Evolutionary conservation across 441 rosid genomes (phyloP), one percentile per base, ranked within the genome.

Genomic region (Capsella rubella): DNA sequence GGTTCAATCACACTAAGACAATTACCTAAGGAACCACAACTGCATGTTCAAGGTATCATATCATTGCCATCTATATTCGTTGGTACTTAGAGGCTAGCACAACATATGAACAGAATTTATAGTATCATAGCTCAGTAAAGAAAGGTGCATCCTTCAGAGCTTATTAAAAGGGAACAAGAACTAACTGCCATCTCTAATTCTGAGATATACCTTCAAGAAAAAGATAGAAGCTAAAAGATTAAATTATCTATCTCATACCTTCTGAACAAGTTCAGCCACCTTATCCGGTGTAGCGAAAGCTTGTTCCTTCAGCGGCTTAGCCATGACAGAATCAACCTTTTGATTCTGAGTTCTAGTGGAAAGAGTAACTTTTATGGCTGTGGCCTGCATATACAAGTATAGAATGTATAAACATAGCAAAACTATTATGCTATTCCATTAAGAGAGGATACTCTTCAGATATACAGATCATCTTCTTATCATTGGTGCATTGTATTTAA

Each of bases 231-330:
- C 1, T 21, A 10, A 56, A 46, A 45, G 9, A 28, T 39, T 49
- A 61, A 0, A 7, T 46, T 32, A 25, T 6, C 6, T n/a, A 64
- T 50, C 13, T 28, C 76, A 25, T 80, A 95, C 99, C 98, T 92
- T 92, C 74, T 86, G 96, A 81, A 95, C 90, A 80, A 95, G 89
- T 78, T 91, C 97, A 39, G 95, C 95, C 80, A 95, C 96, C 86
- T 90, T 92, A 71, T 87, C 98, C 49, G 97, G 96, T 72, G 93
- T 78, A 74, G 98, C 97, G 58, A 95, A 92, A 67, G 99, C 98
- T 79, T 91, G 98, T 69, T 92, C 97, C 84, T 87, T 95, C 43
- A 95, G 86, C 39, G 96, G 97, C 83, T 83, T 95, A 83, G 89
- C 67, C 95, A 88, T 89, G 62, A 85, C 86, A 6, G 92, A 85